These are phyloP conservation scores for Isabelozyma pseudorhagii DNA, from an alignment of 805 yeast species.

Conservation along the genomic window DNA sequence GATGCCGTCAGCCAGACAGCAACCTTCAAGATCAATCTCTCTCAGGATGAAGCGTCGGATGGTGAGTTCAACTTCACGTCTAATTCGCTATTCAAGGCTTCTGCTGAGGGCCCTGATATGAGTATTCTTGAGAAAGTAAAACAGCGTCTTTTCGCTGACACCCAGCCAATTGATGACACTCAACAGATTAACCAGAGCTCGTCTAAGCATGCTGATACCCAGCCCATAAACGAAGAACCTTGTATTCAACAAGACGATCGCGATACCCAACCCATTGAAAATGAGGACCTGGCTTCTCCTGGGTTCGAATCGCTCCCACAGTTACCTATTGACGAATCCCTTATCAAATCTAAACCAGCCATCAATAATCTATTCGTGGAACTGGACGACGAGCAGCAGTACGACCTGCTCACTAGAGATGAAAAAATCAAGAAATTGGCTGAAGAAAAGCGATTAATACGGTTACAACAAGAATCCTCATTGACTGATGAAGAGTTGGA, in stretches of 20 bases:
- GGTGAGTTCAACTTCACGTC: background rate
- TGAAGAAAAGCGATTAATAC: slow-evolving; percentile 14
- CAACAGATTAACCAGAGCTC: background rate
- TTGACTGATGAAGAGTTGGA: slow-evolving; percentile 42
- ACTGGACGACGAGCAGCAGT: slow-evolving; percentile 2
- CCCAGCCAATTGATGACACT: background rate
- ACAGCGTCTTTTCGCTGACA: slow-evolving; percentile 14
- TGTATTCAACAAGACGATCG: background rate
- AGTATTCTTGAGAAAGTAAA: slow-evolving; percentile 23
- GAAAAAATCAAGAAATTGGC: slow-evolving; percentile 15
- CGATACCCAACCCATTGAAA: background rate
- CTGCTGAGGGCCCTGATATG: slow-evolving; percentile 8
- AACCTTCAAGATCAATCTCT: background rate
- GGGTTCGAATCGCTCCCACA: background rate
- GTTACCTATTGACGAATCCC: background rate
- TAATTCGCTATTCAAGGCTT: background rate
- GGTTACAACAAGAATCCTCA: slow-evolving; percentile 20
- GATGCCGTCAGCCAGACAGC: slow-evolving; percentile 7
- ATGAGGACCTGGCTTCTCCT: background rate
- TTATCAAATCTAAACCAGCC: background rate
- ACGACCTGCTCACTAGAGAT: slow-evolving; percentile 7
- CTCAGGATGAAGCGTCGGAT: background rate
- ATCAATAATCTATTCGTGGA: slow-evolving; percentile 3
- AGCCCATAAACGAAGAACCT: background rate
- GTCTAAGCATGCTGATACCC: background rate